Conservation (phyloP, 2,329 filamentous ascomycete genomes). For the Ophiostoma piceae region DNA sequence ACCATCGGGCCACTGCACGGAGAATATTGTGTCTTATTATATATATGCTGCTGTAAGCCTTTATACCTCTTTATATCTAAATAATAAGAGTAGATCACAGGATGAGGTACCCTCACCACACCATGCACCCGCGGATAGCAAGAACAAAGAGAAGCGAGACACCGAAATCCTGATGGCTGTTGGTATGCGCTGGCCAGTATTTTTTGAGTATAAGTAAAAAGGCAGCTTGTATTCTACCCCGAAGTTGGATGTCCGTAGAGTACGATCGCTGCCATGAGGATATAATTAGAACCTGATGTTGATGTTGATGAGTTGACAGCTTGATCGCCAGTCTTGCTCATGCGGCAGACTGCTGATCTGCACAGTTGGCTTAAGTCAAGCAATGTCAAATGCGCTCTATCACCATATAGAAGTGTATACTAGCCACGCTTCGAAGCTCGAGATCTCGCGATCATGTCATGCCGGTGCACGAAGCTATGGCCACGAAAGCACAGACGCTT, state of each 20-base stretch:
- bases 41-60: too few relatives aligned
- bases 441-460: not conserved
- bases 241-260: too few relatives aligned
- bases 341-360: too few relatives aligned
- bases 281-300: too few relatives aligned
- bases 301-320: too few relatives aligned
- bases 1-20: not conserved
- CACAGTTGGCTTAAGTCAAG: too few relatives aligned
- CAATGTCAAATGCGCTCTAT: too few relatives aligned
- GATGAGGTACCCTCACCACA: not conserved
- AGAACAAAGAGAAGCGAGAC: conserved; percentile 2
- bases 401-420: not conserved
- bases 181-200: not conserved
- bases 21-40: not conserved
- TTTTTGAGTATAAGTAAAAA: not conserved
- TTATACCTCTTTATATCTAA: too few relatives aligned
- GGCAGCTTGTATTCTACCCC: too few relatives aligned
- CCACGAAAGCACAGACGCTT: not conserved
- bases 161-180: not conserved
- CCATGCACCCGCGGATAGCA: not conserved
- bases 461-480: conserved; percentile 2
- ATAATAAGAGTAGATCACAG: not conserved
- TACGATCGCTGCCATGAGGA: too few relatives aligned
- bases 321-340: too few relatives aligned
- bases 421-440: not conserved